Evolutionary conservation across 805 yeast species (phyloP).

Genomic region (Saturnispora quitensis): DNA sequence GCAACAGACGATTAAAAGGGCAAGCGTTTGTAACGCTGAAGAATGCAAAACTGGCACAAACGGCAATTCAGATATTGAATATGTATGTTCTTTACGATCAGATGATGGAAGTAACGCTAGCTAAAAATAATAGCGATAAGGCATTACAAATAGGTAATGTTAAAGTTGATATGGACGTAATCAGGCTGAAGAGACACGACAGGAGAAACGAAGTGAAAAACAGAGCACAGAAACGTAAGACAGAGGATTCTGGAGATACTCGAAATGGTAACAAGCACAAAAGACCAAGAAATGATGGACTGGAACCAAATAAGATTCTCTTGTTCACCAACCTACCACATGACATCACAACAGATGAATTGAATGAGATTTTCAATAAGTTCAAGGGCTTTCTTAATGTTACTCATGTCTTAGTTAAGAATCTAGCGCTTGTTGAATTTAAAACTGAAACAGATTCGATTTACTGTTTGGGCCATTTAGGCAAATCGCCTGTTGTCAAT

Average conservation of each 20-base stretch:
- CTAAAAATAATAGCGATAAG: constrained; percentile 38
- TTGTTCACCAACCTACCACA: constrained; percentile 58
- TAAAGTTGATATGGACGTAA: constrained; percentile 19
- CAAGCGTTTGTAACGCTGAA: constrained; percentile 70
- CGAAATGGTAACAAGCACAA: background rate
- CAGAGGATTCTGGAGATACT: constrained; percentile 15
- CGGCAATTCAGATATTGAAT: constrained; percentile 37
- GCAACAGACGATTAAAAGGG: constrained; percentile 61
- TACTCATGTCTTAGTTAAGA: constrained; percentile 56
- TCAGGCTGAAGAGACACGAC: constrained; percentile 14
- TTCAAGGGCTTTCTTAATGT: constrained; percentile 57
- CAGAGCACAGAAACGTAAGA: constrained; percentile 12
- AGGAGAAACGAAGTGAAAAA: constrained; percentile 12
- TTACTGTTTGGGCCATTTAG: constrained; percentile 18
- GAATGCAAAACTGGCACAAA: constrained; percentile 31
- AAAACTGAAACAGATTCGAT: constrained; percentile 43
- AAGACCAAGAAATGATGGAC: constrained; percentile 4
- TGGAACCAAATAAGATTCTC: constrained; percentile 58
- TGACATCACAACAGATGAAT: constrained; percentile 30
- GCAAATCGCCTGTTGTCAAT: constrained; percentile 14
- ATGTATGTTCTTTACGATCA: constrained; percentile 37
- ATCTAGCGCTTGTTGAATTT: constrained; percentile 77
- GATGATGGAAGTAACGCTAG: constrained; percentile 37
- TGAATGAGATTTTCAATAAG: constrained; percentile 38
- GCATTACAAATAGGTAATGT: constrained; percentile 10